phyloP scores from a whole-genome alignment of 352 stramenopile species.

The Phytophthora pisi region DNA sequence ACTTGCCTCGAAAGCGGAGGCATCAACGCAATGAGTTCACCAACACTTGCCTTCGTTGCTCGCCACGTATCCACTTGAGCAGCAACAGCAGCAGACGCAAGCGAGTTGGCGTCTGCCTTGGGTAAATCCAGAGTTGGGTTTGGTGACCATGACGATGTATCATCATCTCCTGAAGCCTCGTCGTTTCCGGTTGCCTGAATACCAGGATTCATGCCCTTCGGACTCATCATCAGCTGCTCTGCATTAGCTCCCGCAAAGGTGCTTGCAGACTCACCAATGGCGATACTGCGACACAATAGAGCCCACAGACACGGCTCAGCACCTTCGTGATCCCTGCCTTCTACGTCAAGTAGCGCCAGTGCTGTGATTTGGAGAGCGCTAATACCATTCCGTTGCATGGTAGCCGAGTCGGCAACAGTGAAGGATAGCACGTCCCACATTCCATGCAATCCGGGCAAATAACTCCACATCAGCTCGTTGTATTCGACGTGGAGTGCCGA shows the following conservation, averaged over 20 bases:
- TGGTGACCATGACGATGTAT: conserved; percentile 19
- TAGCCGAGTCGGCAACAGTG: conserved; percentile 24
- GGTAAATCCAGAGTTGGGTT: conserved; percentile 26
- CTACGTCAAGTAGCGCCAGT: conserved; percentile 70
- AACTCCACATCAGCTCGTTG: conserved; percentile 62
- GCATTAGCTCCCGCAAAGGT: conserved; percentile 27
- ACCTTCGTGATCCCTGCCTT: conserved; percentile 48
- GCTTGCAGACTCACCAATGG: conserved; percentile 73
- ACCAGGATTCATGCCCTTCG: conserved; percentile 52
- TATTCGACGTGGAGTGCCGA: conserved; percentile 78
- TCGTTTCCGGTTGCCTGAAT: conserved; percentile 17
- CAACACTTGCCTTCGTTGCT: conserved; percentile 69
- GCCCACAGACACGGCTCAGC: conserved; percentile 74
- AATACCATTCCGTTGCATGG: conserved; percentile 40
- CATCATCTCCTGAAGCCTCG: conserved; percentile 25
- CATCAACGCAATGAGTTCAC: conserved; percentile 60
- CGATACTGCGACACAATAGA: conserved; percentile 79
- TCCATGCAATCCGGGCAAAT: conserved; percentile 66
- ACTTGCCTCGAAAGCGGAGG: conserved; percentile 78
- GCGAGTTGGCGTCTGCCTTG: conserved; percentile 33
- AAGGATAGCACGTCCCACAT: conserved; percentile 76
- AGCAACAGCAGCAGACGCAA: conserved; percentile 46
- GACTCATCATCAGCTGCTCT: conserved; percentile 74
- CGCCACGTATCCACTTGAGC: conserved; percentile 77
- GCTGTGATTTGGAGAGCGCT: conserved; percentile 62